Percentiles rank a stretch among this genome's conserved stretches.
These are phyloP conservation scores for Vitis hybrid DNA, from an alignment of 177 flowering plant species.

Conservation along the genomic window DNA sequence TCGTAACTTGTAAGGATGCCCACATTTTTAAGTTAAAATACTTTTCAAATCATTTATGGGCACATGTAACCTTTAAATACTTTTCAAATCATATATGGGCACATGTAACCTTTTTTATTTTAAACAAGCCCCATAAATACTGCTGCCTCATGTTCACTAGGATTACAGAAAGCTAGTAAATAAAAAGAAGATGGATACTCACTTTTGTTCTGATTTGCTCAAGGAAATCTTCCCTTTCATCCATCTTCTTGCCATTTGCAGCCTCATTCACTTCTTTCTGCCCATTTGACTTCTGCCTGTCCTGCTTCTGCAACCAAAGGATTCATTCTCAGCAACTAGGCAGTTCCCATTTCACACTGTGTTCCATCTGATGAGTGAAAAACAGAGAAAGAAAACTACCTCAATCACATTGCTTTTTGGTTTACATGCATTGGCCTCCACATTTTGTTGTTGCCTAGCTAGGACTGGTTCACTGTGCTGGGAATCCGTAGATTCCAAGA, in stretches of 20 bases:
- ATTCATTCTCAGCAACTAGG: neutral
- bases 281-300: conserved; percentile 25
- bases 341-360: neutral
- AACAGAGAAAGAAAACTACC: neutral
- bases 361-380: neutral
- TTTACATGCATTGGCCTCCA: conserved; percentile 14
- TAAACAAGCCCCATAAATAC: no score
- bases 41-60: no score
- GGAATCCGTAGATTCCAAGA: conserved; percentile 19
- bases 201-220: conserved; percentile 76
- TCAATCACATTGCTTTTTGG: conserved; percentile 41
- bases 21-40: no score
- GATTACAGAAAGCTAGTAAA: neutral
- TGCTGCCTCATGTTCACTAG: neutral
- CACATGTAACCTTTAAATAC: no score
- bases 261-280: conserved; percentile 31
- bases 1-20: no score
- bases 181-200: conserved; percentile 22
- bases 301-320: conserved; percentile 26
- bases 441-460: conserved; percentile 24
- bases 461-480: conserved; percentile 35
- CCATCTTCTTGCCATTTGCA: conserved; percentile 26
- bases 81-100: no score
- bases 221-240: conserved; percentile 61
- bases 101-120: no score